Evolutionary conservation across 1,139 yeast genomes (phyloP).

Genomic region (Taiozyma onychis): DNA sequence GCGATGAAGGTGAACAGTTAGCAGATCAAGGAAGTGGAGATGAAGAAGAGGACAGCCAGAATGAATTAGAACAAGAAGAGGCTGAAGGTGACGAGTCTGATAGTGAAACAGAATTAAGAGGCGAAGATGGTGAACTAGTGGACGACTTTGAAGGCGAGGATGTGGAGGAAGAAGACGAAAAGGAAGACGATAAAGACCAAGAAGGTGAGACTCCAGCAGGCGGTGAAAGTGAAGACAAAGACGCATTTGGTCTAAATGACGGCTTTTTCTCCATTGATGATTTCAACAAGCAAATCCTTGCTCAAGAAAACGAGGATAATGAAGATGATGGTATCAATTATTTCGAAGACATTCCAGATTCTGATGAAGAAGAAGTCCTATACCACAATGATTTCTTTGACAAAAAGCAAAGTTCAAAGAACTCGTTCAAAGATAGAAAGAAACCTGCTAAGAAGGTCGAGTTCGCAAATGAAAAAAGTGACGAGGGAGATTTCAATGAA

Average conservation of each 20-base stretch:
- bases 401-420: conserved; percentile 25
- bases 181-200: conserved; percentile 23
- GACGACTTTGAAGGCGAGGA: conserved; percentile 15
- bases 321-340: conserved; percentile 57
- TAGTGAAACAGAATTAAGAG: conserved; percentile 14
- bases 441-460: conserved; percentile 8
- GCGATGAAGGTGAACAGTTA: conserved; percentile 17
- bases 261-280: conserved; percentile 82
- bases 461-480: conserved; percentile 21
- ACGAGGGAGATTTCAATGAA: conserved; percentile 33
- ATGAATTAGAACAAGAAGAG: conserved; percentile 5
- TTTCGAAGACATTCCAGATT: conserved; percentile 54
- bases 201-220: conserved; percentile 10
- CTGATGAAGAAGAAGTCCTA: conserved; percentile 62
- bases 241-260: conserved; percentile 65
- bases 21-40: conserved; percentile 22
- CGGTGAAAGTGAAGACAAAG: conserved; percentile 14
- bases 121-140: conserved; percentile 14
- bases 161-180: conserved; percentile 13
- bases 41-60: conserved; percentile 15
- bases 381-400: conserved; percentile 76
- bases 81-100: conserved; percentile 16
- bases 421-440: conserved; percentile 9
- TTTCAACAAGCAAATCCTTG: conserved; percentile 75
- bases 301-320: conserved; percentile 48